Evolutionary conservation across 164 flowering plant species (phyloP), one percentile per base, ranked within the genome.

Genomic region (Platanus orientalis): DNA sequence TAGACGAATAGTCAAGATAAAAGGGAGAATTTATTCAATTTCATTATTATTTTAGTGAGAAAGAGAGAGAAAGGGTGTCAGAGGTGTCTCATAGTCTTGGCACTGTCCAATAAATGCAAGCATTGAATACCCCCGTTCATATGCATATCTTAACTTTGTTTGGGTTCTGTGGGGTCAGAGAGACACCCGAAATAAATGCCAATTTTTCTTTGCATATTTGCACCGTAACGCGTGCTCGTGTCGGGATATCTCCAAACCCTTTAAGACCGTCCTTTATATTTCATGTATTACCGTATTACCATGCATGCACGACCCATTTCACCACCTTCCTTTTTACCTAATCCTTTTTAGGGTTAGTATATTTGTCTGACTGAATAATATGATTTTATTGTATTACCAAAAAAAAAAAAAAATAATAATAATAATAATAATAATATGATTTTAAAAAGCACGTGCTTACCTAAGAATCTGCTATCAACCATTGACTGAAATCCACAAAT

Each of bases 211-310:
- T 63, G 54, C 55, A 48, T 34, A 53, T 65, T 47, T 47, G 53
- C 66, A n/a, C 56, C 62, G 77, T 55, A 26, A 54, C 48, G 67
- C 64, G 77, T 69, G 73, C 70, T 54, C 47, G 20, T 69, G 73
- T 73, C 74, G 73, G 77, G 77, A 73, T 73, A 69, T 73, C 73
- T 58, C 73, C 73, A 70, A 45, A 69, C n/a, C 77, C 64, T 61
- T 65, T 57, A 44, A 45, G 69, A 73, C 73, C 67, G 64, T 73
- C 70, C 73, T 67, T 69, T 69, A 69, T 73, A 68, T 57, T 61
- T 68, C 72, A 39, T 63, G 58, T n/a, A n/a, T n/a, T n/a, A n/a
- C n/a, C n/a, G n/a, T n/a, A n/a, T 36, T 28, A 13, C 20, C 51
- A 11, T 14, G 7, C 34, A 10, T 25, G 16, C 19, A 25, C 47